Conservation (phyloP, 2,329 filamentous ascomycete genomes). For the Fusarium sp. region DNA sequence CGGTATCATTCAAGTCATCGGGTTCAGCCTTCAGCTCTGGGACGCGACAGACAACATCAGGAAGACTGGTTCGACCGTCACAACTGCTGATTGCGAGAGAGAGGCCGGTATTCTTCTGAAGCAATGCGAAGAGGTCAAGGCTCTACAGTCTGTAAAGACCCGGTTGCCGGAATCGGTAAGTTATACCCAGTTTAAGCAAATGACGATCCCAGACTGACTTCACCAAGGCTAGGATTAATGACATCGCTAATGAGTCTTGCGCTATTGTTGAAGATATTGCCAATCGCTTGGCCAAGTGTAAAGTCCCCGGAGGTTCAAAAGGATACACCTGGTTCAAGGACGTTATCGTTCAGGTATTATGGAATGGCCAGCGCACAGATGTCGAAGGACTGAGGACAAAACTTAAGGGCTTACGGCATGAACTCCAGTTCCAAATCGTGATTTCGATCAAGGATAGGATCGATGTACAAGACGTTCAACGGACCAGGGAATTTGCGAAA, state of each 20-base stretch:
- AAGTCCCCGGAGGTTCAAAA: background rate
- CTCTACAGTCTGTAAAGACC: background rate
- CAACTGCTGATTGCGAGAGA: background rate
- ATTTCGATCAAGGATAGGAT: background rate
- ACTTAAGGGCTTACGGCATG: background rate
- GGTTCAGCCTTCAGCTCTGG: slow-evolving; percentile 2
- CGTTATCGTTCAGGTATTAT: background rate
- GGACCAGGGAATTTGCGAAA: background rate
- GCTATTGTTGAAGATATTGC: background rate
- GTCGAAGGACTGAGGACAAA: background rate
- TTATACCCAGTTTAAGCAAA: background rate
- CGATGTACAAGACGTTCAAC: background rate
- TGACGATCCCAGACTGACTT: background rate
- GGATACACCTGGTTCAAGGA: background rate
- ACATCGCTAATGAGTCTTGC: background rate
- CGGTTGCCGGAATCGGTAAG: background rate
- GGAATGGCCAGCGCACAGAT: slow-evolving; percentile 1
- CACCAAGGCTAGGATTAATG: background rate
- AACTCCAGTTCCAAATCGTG: slow-evolving; percentile 3
- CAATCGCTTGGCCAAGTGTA: background rate
- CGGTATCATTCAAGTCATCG: background rate
- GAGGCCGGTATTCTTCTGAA: background rate
- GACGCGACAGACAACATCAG: background rate
- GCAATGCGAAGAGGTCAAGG: background rate
- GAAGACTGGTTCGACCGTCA: slow-evolving; percentile 2